Percentiles rank a stretch among this genome's conserved stretches.
These are phyloP conservation scores for Xylariaceae sp. DNA, from an alignment of 2,329 filamentous ascomycete species.

Conservation along the genomic window DNA sequence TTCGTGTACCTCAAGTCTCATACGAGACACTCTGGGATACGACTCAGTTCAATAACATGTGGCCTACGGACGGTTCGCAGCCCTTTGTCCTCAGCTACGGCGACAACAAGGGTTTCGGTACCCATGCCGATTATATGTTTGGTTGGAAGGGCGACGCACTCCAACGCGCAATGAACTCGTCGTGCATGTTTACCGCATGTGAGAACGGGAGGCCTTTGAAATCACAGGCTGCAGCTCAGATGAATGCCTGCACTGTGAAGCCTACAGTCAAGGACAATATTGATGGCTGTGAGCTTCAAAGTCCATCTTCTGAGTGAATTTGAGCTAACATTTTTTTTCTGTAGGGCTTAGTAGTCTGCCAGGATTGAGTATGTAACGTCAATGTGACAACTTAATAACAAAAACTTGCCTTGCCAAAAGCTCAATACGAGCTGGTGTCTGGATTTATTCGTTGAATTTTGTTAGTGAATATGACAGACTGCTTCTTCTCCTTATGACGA, in stretches of 20 bases:
- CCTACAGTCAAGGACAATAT: slow-evolving; percentile 36
- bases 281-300: slow-evolving; percentile 38
- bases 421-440: too few species aligned
- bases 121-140: slow-evolving; percentile 49
- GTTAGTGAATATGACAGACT: too few species aligned
- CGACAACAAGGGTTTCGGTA: slow-evolving; percentile 44
- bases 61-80: slow-evolving; percentile 44
- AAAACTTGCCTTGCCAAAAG: too few species aligned
- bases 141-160: slow-evolving; percentile 44
- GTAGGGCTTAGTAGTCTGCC: too few species aligned
- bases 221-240: slow-evolving; percentile 36
- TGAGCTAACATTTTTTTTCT: too few species aligned
- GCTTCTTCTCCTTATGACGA: too few species aligned
- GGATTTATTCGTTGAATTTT: too few species aligned
- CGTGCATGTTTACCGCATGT: slow-evolving; percentile 42
- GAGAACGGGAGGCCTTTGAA: slow-evolving; percentile 38
- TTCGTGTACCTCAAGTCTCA: slow-evolving; percentile 49
- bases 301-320: too few species aligned
- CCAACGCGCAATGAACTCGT: slow-evolving; percentile 42
- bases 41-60: slow-evolving; percentile 45
- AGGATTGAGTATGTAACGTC: too few species aligned
- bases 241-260: slow-evolving; percentile 37
- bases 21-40: slow-evolving; percentile 55
- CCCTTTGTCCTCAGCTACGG: slow-evolving; percentile 41
- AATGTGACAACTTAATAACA: too few species aligned